Conservation (phyloP, 805 yeast genomes). For the Wickerhamomyces rabaulensis region DNA sequence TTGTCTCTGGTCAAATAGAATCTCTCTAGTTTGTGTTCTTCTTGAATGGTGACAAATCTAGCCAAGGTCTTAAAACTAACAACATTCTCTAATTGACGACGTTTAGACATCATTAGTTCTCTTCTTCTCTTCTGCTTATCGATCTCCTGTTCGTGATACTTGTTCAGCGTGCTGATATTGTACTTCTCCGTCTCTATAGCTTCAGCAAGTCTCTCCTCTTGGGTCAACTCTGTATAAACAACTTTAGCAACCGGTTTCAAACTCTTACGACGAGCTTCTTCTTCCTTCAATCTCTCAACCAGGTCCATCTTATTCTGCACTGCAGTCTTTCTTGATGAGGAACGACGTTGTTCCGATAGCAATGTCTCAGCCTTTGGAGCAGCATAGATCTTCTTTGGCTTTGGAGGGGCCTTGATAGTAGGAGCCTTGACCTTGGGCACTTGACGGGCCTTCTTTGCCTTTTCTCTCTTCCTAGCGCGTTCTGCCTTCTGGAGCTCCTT, state of each 20-base stretch:
- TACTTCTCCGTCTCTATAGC: slow-evolving; percentile 82
- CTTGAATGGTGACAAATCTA: slow-evolving; percentile 54
- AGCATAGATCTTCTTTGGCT: slow-evolving; percentile 30
- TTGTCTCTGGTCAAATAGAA: slow-evolving; percentile 33
- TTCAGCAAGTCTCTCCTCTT: slow-evolving; percentile 50
- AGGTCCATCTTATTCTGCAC: slow-evolving; percentile 73
- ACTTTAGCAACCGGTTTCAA: slow-evolving; percentile 37
- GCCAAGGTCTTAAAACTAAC: slow-evolving; percentile 46
- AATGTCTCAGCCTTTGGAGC: slow-evolving; percentile 46
- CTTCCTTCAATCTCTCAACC: slow-evolving; percentile 62
- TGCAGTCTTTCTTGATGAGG: slow-evolving; percentile 74
- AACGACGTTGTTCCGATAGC: slow-evolving; percentile 50
- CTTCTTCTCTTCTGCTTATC: slow-evolving; percentile 74
- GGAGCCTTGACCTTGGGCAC: slow-evolving; percentile 31
- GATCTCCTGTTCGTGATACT: slow-evolving; percentile 80
- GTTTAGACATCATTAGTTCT: slow-evolving; percentile 61
- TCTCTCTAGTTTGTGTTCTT: slow-evolving; percentile 50
- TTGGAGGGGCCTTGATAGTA: slow-evolving; percentile 20
- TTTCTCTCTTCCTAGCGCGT: slow-evolving; percentile 28
- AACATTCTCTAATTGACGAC: slow-evolving; percentile 55
- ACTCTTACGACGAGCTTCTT: slow-evolving; percentile 52
- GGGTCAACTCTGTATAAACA: slow-evolving; percentile 38
- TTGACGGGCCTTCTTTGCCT: slow-evolving; percentile 21
- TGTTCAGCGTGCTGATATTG: slow-evolving; percentile 66
- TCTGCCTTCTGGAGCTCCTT: slow-evolving; percentile 48